Evolutionary conservation across 1,284 basidiomycete genomes (phyloP).

Genomic region (Heterobasidion irregulare): DNA sequence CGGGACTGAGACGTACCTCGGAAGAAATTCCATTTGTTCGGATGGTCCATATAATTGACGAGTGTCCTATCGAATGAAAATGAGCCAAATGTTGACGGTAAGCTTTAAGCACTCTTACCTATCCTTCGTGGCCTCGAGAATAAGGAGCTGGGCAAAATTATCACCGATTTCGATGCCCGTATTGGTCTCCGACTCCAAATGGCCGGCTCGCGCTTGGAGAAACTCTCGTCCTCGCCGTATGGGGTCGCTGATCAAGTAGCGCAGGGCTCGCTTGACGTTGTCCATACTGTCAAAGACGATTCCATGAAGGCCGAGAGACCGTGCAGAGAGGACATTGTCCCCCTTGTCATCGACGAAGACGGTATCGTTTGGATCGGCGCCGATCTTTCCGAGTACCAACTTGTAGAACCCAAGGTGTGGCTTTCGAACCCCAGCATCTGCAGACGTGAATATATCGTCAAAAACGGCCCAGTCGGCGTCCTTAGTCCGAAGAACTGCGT

Average conservation of each 20-base stretch:
- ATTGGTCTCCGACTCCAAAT: slow-evolving; percentile 36
- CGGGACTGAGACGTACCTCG: slow-evolving; percentile 21
- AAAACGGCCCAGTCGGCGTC: slow-evolving; percentile 45
- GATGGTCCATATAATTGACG: slow-evolving; percentile 32
- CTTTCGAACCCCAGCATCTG: slow-evolving; percentile 41
- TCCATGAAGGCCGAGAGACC: slow-evolving; percentile 45
- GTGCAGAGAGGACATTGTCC: slow-evolving; percentile 51
- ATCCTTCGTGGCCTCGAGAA: slow-evolving; percentile 46
- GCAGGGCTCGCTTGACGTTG: slow-evolving; percentile 34
- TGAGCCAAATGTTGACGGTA: too few relatives aligned
- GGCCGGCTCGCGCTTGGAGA: slow-evolving; percentile 30
- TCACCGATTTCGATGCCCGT: slow-evolving; percentile 34
- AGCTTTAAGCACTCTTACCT: slow-evolving; percentile 19
- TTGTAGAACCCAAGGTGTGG: slow-evolving; percentile 47
- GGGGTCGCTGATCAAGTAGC: slow-evolving; percentile 40
- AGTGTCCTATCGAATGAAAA: slow-evolving; percentile 20
- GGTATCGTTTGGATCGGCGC: slow-evolving; percentile 31
- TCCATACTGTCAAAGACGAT: slow-evolving; percentile 39
- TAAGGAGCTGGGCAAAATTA: slow-evolving; percentile 49
- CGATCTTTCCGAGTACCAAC: slow-evolving; percentile 34
- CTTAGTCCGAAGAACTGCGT: slow-evolving; percentile 34
- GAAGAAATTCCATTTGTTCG: slow-evolving; percentile 48
- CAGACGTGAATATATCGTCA: slow-evolving; percentile 44
- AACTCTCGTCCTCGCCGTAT: slow-evolving; percentile 31
- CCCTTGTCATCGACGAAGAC: slow-evolving; percentile 53